phyloP scores from a whole-genome alignment of 2,329 filamentous ascomycete genomes.

The Colletotrichum phormii region DNA sequence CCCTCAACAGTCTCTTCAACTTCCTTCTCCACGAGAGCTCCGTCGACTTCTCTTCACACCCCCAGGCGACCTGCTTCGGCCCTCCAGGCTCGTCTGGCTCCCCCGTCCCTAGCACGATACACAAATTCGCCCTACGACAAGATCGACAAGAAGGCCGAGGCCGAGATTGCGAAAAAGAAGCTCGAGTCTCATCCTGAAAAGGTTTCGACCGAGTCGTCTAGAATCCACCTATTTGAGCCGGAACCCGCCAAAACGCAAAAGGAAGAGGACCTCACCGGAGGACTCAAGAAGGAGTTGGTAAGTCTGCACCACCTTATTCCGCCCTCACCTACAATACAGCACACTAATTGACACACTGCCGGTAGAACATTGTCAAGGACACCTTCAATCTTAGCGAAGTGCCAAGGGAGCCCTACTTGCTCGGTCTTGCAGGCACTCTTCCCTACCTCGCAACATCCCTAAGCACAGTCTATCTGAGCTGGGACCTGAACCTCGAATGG shows the following conservation, averaged over 20 bases:
- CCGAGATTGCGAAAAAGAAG: constrained; percentile 63
- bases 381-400: constrained; percentile 75
- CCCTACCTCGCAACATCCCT: constrained; percentile 89
- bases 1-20: background rate
- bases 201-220: constrained; percentile 69
- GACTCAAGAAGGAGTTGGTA: constrained; percentile 67
- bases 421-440: constrained; percentile 82
- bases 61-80: constrained; percentile 34
- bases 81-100: constrained; percentile 4
- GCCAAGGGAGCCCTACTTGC: constrained; percentile 73
- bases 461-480: constrained; percentile 84
- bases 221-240: constrained; percentile 62
- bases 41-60: constrained; percentile 5
- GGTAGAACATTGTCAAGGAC: constrained; percentile 73
- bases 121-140: constrained; percentile 43
- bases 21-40: background rate
- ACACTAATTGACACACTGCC: constrained; percentile 18
- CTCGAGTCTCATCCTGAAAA: constrained; percentile 69
- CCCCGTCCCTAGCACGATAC: constrained; percentile 35
- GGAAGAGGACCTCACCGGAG: constrained; percentile 45
- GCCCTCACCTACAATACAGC: background rate
- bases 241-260: constrained; percentile 37
- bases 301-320: constrained; percentile 41
- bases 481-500: constrained; percentile 79
- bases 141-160: constrained; percentile 68